A percentile compares a stretch with the other conserved stretches of the same genome.
Evolutionary conservation across 2,329 filamentous ascomycete species (phyloP).

Genomic region (Cercospora beticola): DNA sequence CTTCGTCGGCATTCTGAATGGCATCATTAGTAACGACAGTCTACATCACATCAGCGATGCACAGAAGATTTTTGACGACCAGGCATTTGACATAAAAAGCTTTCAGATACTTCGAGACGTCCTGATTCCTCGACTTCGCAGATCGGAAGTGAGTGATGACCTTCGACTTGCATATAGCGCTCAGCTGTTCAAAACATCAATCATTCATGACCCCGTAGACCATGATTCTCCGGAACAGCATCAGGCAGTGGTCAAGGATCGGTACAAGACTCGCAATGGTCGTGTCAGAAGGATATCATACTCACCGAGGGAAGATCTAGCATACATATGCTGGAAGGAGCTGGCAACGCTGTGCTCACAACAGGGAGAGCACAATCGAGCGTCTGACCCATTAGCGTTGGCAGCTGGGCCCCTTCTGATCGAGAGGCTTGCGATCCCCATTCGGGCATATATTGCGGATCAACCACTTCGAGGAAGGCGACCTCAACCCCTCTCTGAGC

Average conservation of each 20-base stretch:
- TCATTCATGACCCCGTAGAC: conserved; percentile 66
- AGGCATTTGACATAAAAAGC: conserved; percentile 75
- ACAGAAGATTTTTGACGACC: conserved; percentile 60
- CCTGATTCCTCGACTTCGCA: conserved; percentile 72
- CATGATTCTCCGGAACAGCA: conserved; percentile 55
- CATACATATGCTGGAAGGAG: conserved; percentile 77
- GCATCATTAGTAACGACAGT: conserved; percentile 41
- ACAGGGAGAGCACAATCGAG: conserved; percentile 32
- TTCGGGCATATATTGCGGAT: conserved; percentile 86
- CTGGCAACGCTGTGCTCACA: conserved; percentile 50
- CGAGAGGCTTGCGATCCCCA: conserved; percentile 72
- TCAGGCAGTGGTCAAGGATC: conserved; percentile 56
- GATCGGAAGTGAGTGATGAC: conserved; percentile 62
- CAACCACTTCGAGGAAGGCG: conserved; percentile 85
- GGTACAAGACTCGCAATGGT: conserved; percentile 68
- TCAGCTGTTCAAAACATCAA: conserved; percentile 76
- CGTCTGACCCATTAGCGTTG: conserved; percentile 64
- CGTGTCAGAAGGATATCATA: conserved; percentile 68
- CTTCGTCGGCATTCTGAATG: conserved; percentile 39
- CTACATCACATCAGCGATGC: conserved; percentile 33
- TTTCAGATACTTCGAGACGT: conserved; percentile 69
- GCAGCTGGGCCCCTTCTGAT: conserved; percentile 79
- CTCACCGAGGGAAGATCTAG: conserved; percentile 67
- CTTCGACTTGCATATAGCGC: conserved; percentile 69
- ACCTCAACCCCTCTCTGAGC: conserved; percentile 80